Conservation (phyloP, 2,329 filamentous ascomycete species). For the Periconia sp. region DNA sequence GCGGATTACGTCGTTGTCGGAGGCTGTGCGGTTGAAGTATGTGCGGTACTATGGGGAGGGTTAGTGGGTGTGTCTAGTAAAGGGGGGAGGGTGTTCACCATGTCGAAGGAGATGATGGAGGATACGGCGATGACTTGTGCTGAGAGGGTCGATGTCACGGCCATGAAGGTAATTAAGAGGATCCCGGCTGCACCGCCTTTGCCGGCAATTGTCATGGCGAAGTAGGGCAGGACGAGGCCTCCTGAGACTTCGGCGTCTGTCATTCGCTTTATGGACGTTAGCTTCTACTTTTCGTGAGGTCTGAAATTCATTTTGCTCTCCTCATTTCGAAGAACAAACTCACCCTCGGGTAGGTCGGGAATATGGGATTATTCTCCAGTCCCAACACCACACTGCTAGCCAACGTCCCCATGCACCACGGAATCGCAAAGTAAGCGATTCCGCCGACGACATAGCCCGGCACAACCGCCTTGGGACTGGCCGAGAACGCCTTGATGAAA, state of each 20-base stretch:
- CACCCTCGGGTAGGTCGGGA: constrained; percentile 55
- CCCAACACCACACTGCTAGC: constrained; percentile 49
- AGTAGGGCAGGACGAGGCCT: constrained; percentile 44
- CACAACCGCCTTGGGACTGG: constrained; percentile 49
- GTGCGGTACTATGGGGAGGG: constrained; percentile 42
- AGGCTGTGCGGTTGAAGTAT: constrained; percentile 52
- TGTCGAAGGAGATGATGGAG: constrained; percentile 58
- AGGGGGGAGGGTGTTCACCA: constrained; percentile 17
- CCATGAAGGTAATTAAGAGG: constrained; percentile 46
- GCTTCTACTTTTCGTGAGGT: not conserved
- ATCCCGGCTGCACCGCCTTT: constrained; percentile 43
- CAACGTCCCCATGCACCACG: constrained; percentile 48
- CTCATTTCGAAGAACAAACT: not conserved
- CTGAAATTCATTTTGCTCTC: not conserved
- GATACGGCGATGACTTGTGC: constrained; percentile 58
- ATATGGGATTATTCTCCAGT: constrained; percentile 51
- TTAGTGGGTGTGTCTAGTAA: not conserved
- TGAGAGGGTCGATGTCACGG: constrained; percentile 51
- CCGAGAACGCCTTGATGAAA: constrained; percentile 57
- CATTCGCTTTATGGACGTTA: constrained; percentile 31
- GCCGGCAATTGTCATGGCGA: constrained; percentile 42
- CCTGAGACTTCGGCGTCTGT: constrained; percentile 39
- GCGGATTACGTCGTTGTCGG: constrained; percentile 53
- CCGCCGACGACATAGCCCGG: constrained; percentile 56
- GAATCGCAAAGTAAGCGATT: constrained; percentile 57